Evolutionary conservation across 116 monocot genomes (phyloP), one percentile per base, ranked within the genome.

Genomic region (Dioscorea cayenensis): DNA sequence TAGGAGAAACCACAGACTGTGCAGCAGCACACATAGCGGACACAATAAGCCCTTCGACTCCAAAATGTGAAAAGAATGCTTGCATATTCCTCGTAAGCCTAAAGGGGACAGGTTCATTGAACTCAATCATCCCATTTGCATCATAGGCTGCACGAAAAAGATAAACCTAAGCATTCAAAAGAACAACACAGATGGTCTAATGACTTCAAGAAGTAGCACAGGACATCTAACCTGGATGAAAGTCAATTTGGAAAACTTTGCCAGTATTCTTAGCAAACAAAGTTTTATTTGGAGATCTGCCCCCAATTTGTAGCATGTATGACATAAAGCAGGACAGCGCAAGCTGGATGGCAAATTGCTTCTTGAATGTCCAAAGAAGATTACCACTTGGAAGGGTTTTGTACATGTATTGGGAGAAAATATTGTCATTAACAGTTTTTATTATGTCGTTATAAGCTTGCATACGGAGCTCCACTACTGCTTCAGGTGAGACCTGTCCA

Each of bases 191-290:
- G 69, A 22, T 21, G 68, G 50, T 20, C 12, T 25, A 13, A 18
- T 49, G 60, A 71, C 36, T 28, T 61, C 12, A 22, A 70, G 28
- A 63, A 10, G 49, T 32, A 4, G 49, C 22, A 35, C 22, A 35
- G 38, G 61, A 63, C 22, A 67, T 7, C 14, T 63, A 75, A 97
- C 97, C 92, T 74, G 97, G 99, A 75, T 99, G 99, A 66, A 99
- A 99, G 81, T 99, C 99, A 35, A 86, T 87, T 75, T 99, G 99
- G 68, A 99, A 99, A 62, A 99, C 94, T 75, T 94, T 99, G 17
- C 99, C 99, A 63, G 94, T 99, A 73, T 94, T 99, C 71, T 99
- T 99, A 0, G 99, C 94, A 82, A 99, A 99, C 49, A 99, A 68
- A 66, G 87, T 90, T 71, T 99, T 99, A 77, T 90, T 99, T 7